Base-by-base conservation (phyloP, 345 rosid genomes). In the Raphanus raphanistrum region DNA sequence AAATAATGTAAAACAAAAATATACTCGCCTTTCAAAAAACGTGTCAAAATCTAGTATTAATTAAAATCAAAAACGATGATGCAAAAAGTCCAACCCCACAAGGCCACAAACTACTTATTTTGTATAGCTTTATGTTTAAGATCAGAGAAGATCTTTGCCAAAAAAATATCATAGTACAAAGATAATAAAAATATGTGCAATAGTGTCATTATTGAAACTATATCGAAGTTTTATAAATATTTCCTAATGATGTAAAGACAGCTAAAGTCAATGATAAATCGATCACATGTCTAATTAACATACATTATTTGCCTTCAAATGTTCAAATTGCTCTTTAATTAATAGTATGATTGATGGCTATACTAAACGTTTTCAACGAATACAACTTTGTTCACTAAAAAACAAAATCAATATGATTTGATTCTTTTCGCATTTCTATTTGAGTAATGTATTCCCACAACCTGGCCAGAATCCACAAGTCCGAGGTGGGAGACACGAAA, bases 191-290 rank as follows among this genome's bases (percentile, higher is more conserved):
- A 13, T 38, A 38, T 38, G 10, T 38, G 45, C 45, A 38, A 25
- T 32, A 7, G 67, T 16, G 68, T 63, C n/a, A n/a, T 41, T 16
- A 21, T 36, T 36, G 67, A 33, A 21, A 2, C 9, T 38, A 38
- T 65, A 38, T 65, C 5, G 54, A 17, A 10, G 31, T 10, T 65
- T 36, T 9, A 36, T 17, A 65, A 21, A 38, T 21, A 35, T 66
- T 41, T 38, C 33, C 17, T 11, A 66, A 4, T 33, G 21, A 38
- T 26, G 7, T 66, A 11, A 66, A 25, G 29, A 66, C 55, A 66
- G 70, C 55, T 5, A 11, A 38, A 41, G 70, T 66, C 70, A 66
- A 36, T 41, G 70, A 66, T 21, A 38, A 5, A 66, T 25, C 27
- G 70, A 25, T 66, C 27, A 10, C 63, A 58, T 25, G 70, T 38